A percentile compares a stretch with the other conserved stretches of the same genome.
Conservation (phyloP, 192 early-diverging fungal genomes). For the Cetraspora pellucida region DNA sequence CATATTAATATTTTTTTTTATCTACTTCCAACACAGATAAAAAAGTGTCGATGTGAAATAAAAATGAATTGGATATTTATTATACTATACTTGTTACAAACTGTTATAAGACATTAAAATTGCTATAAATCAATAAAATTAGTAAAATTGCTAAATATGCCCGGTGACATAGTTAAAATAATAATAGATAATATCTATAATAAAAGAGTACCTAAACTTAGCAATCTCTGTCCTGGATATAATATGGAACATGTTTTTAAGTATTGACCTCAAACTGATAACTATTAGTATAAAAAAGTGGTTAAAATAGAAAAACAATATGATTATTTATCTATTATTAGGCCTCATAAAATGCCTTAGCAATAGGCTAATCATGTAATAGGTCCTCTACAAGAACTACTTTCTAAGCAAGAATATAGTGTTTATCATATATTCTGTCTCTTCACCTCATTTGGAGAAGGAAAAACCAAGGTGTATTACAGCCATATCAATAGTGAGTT, state of each 20-base stretch:
- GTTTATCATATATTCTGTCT: background rate
- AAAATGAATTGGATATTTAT: too few species aligned
- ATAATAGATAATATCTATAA: background rate
- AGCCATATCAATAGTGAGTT: too few species aligned
- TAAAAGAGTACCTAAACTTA: background rate
- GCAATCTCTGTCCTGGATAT: background rate
- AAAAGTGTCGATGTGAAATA: too few species aligned
- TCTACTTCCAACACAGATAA: too few species aligned
- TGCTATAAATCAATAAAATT: too few species aligned
- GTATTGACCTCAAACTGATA: background rate
- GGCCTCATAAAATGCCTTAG: background rate
- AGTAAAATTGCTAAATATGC: background rate
- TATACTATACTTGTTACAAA: too few species aligned
- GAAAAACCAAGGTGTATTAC: too few species aligned
- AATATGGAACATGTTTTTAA: background rate
- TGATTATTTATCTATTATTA: conserved; percentile 3
- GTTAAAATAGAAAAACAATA: conserved; percentile 2
- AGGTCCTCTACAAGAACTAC: background rate
- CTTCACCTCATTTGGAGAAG: too few species aligned
- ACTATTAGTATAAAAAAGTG: background rate
- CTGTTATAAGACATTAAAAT: too few species aligned
- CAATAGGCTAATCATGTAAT: background rate
- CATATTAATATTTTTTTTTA: too few species aligned
- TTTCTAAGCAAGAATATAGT: background rate
- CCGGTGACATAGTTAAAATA: background rate